phyloP scores from a whole-genome alignment of 176 grass and related monocot genomes.

The Secale cereale region DNA sequence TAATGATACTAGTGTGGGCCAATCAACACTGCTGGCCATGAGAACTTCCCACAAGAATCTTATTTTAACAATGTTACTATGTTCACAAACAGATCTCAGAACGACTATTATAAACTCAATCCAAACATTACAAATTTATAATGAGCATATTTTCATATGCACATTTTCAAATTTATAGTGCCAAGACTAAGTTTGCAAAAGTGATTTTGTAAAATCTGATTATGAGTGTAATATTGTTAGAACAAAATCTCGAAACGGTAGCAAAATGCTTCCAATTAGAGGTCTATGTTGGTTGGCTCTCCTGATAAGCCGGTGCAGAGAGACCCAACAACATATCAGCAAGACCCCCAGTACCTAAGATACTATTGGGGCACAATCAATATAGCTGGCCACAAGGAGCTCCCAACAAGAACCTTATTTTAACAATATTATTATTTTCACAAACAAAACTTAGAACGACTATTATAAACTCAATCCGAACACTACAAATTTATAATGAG shows the following conservation, averaged over 20 bases:
- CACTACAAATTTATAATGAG: constrained; percentile 42
- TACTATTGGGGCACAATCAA: too few relatives aligned
- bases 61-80: constrained; percentile 14
- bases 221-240: not conserved
- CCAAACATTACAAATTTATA: constrained; percentile 50
- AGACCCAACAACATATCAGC: too few relatives aligned
- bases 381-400: too few relatives aligned
- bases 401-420: too few relatives aligned
- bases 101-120: constrained; percentile 37
- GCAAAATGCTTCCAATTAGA: not conserved
- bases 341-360: too few relatives aligned
- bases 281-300: constrained; percentile 13
- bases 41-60: constrained; percentile 25
- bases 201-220: constrained; percentile 26
- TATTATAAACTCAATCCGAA: constrained; percentile 40
- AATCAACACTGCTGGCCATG: constrained; percentile 31
- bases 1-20: constrained; percentile 20
- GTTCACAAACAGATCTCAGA: constrained; percentile 13
- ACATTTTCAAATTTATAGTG: constrained; percentile 30
- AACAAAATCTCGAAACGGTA: not conserved
- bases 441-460: constrained; percentile 38
- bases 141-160: not conserved
- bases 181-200: constrained; percentile 31
- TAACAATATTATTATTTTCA: too few relatives aligned
- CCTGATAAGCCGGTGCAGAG: constrained; percentile 28